Evolutionary conservation across 805 yeast species (phyloP).

Genomic region (Saccharomycopsis fibuligera): DNA sequence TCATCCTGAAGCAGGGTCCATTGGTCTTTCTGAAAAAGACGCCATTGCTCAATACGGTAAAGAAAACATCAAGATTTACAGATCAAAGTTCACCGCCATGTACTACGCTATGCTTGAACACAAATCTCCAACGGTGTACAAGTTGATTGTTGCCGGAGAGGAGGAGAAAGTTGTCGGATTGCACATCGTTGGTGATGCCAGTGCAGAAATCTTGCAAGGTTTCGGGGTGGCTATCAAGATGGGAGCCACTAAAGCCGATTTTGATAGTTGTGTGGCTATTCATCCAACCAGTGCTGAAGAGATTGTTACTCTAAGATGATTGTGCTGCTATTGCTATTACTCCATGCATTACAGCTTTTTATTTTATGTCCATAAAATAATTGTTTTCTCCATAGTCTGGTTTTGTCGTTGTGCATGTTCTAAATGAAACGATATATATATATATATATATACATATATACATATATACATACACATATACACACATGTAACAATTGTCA

Average conservation of each 20-base stretch:
- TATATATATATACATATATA: no score
- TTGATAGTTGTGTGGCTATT: slow-evolving; percentile 93
- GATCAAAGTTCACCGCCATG: slow-evolving; percentile 83
- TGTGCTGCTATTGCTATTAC: no score
- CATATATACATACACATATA: no score
- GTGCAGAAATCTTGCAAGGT: slow-evolving; percentile 94
- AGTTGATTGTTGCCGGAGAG: slow-evolving; percentile 67
- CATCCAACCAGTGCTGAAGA: slow-evolving; percentile 99
- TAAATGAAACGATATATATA: no score
- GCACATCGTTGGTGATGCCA: slow-evolving; percentile 85
- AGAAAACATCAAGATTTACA: slow-evolving; percentile 74
- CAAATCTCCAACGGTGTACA: slow-evolving; percentile 85
- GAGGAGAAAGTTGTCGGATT: slow-evolving; percentile 94
- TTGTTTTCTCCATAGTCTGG: background rate
- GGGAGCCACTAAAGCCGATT: slow-evolving; percentile 98
- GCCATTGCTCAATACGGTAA: slow-evolving; percentile 77
- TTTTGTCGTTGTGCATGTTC: background rate
- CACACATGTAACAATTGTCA: no score
- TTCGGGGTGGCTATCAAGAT: slow-evolving; percentile 97
- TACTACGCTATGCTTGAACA: slow-evolving; percentile 78
- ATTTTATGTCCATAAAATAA: no score
- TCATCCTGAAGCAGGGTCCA: slow-evolving; percentile 95
- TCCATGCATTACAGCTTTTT: no score
- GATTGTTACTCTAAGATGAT: slow-evolving; percentile 66
- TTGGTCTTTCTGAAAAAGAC: slow-evolving; percentile 76